Evolutionary conservation across 2,329 filamentous ascomycete genomes (phyloP).

Genomic region (Myriangium duriaei): DNA sequence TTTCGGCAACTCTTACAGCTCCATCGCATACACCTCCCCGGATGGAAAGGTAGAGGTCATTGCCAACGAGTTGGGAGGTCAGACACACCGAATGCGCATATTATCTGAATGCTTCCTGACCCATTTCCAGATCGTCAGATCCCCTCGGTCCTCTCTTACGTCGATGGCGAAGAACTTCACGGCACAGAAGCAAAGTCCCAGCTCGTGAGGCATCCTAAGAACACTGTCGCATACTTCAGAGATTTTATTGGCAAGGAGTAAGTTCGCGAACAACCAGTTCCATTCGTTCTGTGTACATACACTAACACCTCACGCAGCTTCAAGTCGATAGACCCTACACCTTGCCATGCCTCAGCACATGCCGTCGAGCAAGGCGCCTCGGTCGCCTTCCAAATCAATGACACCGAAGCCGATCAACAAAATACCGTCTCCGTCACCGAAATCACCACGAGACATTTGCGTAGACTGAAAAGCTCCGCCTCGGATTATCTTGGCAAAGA

Average conservation of each 20-base stretch:
- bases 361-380: constrained; percentile 60
- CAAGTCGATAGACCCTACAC: constrained; percentile 91
- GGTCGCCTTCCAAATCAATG: constrained; percentile 72
- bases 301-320: constrained; percentile 40
- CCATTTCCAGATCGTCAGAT: constrained; percentile 72
- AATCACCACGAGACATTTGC: constrained; percentile 71
- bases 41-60: constrained; percentile 97
- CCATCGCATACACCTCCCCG: constrained; percentile 73
- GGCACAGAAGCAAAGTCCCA: constrained; percentile 91
- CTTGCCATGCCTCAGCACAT: constrained; percentile 87
- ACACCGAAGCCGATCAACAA: constrained; percentile 38
- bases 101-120: neutral
- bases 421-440: constrained; percentile 69
- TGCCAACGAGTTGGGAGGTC: constrained; percentile 87
- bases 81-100: constrained; percentile 34
- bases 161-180: constrained; percentile 92
- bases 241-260: constrained; percentile 93
- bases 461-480: constrained; percentile 68
- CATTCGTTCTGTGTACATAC: neutral
- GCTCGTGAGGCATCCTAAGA: constrained; percentile 79
- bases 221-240: constrained; percentile 91
- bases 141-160: constrained; percentile 84
- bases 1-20: constrained; percentile 97
- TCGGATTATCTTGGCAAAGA: constrained; percentile 86
- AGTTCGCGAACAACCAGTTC: constrained; percentile 18